Base-by-base conservation (phyloP, 2,329 filamentous ascomycete genomes). In the Arthrobotrys megalospora region DNA sequence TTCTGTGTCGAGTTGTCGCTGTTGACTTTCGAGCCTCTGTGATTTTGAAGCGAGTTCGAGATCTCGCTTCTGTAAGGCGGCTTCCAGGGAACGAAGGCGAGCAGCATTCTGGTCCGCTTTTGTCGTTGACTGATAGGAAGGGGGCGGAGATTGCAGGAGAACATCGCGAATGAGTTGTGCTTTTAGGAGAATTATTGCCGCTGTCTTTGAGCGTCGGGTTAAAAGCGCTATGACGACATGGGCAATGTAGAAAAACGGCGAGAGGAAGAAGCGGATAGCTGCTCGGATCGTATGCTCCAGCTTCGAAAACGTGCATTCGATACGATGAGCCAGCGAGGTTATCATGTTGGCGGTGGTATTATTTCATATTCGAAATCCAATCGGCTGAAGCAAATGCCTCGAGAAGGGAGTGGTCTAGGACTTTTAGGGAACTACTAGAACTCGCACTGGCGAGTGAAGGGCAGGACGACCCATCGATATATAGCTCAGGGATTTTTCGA, bases 121-220 rank as follows among this genome's bases (percentile, higher is more conserved):
- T 5, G 68, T 66, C 4, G 67, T 36, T 11, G 75, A 78, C 38
- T 78, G 75, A 28, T 78, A 78, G 3, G 75, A 68, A 11, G 75
- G 75, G 14, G 75, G 75, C 10, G 67, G 63, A 4, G 75, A 64
- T 41, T 72, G 67, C 12, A 78, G 34, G 11, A 78, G 41, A 5
- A 78, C 58, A 43, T 78, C 75, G 45, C 75, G 75, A 24, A 78
- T 72, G 45, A 78, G 67, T 32, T 72, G 62, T 36, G 67, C 62
- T 19, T 78, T 78, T 14, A 78, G 62, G 41, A 78, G 47, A 12
- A 72, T 45, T 8, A 19, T 38, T 11, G 67, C 67, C 4, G 75
- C 75, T 7, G 66, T 66, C 41, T 78, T 78, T 11, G 75, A 78
- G 19, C 75, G 75, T n/a, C 75, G 75, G 21, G 34, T 38, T 11